Percentiles rank a stretch among this genome's conserved stretches.
phyloP scores from a whole-genome alignment of 192 early-diverging fungal species.

The Cetraspora pellucida region DNA sequence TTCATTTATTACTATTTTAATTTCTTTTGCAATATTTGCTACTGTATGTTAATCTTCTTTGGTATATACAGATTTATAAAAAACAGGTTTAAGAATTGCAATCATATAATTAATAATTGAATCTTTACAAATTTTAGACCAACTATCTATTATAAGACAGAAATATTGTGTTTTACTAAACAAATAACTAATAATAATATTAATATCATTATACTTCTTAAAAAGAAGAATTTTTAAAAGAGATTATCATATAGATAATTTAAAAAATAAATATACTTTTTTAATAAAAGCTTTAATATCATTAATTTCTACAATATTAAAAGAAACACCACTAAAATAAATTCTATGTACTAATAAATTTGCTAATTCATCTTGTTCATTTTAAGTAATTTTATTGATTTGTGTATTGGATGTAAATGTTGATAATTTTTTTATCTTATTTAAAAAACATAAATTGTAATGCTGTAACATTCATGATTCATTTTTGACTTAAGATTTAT shows the following conservation, averaged over 20 bases:
- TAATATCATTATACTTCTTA: neutral
- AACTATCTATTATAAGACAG: neutral
- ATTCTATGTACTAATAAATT: neutral
- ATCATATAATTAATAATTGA: neutral
- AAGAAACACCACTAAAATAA: neutral
- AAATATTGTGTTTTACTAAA: neutral
- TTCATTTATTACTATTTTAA: too few relatives aligned
- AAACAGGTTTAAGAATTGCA: neutral
- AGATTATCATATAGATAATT: neutral
- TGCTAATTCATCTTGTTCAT: neutral
- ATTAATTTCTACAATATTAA: neutral
- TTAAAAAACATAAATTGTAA: too few relatives aligned
- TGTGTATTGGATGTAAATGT: too few relatives aligned
- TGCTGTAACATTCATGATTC: too few relatives aligned
- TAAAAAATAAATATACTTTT: neutral
- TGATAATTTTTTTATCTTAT: too few relatives aligned
- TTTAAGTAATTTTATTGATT: neutral
- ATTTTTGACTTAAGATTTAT: too few relatives aligned
- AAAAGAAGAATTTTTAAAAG: neutral
- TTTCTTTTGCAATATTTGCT: too few relatives aligned
- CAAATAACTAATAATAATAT: neutral
- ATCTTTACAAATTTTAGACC: neutral
- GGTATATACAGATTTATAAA: neutral
- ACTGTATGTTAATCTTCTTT: neutral
- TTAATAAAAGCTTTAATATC: neutral